Evolutionary conservation across 139 green algal species (phyloP).

Genomic region (Tetraselmis striata): DNA sequence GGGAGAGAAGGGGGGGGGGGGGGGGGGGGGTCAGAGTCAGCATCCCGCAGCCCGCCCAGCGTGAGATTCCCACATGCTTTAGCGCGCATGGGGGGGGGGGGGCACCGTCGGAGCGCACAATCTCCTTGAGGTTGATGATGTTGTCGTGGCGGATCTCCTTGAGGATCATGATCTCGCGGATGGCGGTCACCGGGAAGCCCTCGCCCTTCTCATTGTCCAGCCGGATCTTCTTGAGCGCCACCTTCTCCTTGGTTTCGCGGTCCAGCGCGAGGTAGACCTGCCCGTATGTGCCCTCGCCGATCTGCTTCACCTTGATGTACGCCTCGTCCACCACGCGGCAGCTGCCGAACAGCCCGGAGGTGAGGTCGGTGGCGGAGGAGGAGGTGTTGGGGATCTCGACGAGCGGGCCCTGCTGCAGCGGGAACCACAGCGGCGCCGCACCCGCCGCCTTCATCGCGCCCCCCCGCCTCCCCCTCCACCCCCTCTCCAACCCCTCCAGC

Average conservation of each 20-base stretch:
- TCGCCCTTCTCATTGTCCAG: slow-evolving; percentile 98
- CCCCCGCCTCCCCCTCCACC: background rate
- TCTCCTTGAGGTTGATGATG: slow-evolving; percentile 93
- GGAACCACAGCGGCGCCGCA: background rate
- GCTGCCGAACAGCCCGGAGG: slow-evolving; percentile 41
- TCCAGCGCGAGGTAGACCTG: slow-evolving; percentile 53
- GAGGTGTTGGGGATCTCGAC: background rate
- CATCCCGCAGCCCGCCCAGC: too few relatives aligned
- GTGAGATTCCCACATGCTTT: too few relatives aligned
- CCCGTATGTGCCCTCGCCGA: slow-evolving; percentile 83
- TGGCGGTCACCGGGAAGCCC: slow-evolving; percentile 97
- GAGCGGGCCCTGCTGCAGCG: background rate
- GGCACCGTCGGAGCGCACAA: slow-evolving; percentile 79
- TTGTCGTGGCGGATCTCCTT: slow-evolving; percentile 81
- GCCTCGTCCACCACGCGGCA: slow-evolving; percentile 54
- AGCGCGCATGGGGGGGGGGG: too few relatives aligned
- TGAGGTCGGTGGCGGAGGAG: background rate
- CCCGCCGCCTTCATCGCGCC: too few relatives aligned
- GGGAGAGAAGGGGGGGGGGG: background rate
- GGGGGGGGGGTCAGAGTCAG: too few relatives aligned
- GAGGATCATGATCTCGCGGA: slow-evolving; percentile 97
- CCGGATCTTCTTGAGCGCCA: slow-evolving; percentile 95
- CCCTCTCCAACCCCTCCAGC: too few relatives aligned
- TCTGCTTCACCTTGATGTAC: slow-evolving; percentile 58
- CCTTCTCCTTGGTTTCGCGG: slow-evolving; percentile 36